Evolutionary conservation across 1,284 basidiomycete genomes (phyloP), one percentile per base, ranked within the genome.

Genomic region (Rhizoctonia solani): DNA sequence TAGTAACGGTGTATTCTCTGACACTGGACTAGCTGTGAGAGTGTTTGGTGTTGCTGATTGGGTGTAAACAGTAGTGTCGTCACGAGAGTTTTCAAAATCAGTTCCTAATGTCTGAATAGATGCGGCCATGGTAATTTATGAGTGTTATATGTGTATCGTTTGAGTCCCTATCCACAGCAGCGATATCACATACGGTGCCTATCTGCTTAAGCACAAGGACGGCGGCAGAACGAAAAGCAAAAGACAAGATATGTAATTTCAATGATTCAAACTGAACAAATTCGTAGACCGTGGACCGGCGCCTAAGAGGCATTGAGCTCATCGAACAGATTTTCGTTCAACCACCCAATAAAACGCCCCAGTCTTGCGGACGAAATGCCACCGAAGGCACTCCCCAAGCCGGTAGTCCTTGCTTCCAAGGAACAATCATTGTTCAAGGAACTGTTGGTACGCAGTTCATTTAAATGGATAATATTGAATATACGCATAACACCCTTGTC

Each of bases 391-490:
- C 14, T 47, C n/a, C 23, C 67, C n/a, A 65, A 63, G 41, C 68
- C 69, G 25, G 67, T 70, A 41, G 73, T 76, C 4, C 83, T 97
- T 46, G 85, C 93, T 0, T 85, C 87, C 32, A 96, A 95, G 78
- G 94, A 98, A 80, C 85, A 87, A 21, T 81, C 85, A 30, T 83
- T 95, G 46, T 98, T 98, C 84, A 89, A 90, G 72, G 91, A 95
- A 73, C 81, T 98, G 49, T 81, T 99, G n/a, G 87, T 87, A 32
- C n/a, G n/a, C n/a, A 59, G 78, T 72, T 32, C 14, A 41, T 69
- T 71, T 46, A 70, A 34, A 73, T 37, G 30, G 70, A 46, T 21
- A 29, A 29, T 30, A 27, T 54, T 3, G 27, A 3, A 19, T 37
- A 23, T 27, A 54, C 14, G 23, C 13, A 27, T 42, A 32, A 47